Evolutionary conservation across 768 basidiomycete species (phyloP).

Genomic region (Tricholoma flavovirens): DNA sequence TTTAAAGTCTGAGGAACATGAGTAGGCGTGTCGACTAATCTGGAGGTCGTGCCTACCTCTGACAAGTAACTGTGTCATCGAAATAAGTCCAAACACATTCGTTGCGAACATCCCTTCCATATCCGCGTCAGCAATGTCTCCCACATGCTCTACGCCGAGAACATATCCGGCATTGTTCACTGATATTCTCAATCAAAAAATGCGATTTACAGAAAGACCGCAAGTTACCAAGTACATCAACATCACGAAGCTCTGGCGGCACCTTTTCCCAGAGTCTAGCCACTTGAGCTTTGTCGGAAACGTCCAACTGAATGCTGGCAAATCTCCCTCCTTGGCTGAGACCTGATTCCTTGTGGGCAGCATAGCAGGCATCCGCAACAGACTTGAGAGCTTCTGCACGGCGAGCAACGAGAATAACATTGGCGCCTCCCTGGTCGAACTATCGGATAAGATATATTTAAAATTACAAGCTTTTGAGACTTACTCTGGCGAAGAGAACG

Average conservation of each 20-base stretch:
- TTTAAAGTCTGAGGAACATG: slow-evolving; percentile 58
- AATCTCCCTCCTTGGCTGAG: slow-evolving; percentile 75
- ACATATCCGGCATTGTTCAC: slow-evolving; percentile 83
- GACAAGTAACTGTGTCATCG: slow-evolving; percentile 71
- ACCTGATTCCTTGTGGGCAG: slow-evolving; percentile 70
- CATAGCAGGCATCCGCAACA: slow-evolving; percentile 62
- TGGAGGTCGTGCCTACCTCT: slow-evolving; percentile 34
- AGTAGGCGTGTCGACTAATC: background rate
- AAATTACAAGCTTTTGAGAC: slow-evolving; percentile 2
- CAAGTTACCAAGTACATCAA: slow-evolving; percentile 77
- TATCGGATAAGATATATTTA: background rate
- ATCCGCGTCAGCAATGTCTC: slow-evolving; percentile 70
- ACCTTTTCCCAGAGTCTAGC: slow-evolving; percentile 66
- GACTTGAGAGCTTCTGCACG: slow-evolving; percentile 64
- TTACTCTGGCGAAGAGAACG: slow-evolving; percentile 83
- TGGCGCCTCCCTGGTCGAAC: slow-evolving; percentile 65
- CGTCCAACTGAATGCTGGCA: slow-evolving; percentile 66
- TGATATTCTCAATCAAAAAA: slow-evolving; percentile 14
- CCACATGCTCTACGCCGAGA: slow-evolving; percentile 80
- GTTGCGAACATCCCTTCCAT: slow-evolving; percentile 80
- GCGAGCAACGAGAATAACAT: slow-evolving; percentile 81
- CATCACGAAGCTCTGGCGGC: slow-evolving; percentile 58
- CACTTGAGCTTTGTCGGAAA: slow-evolving; percentile 71
- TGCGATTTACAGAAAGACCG: background rate
- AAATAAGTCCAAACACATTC: slow-evolving; percentile 81